phyloP scores from a whole-genome alignment of 2,329 filamentous ascomycete genomes.

The Dothistroma pini region DNA sequence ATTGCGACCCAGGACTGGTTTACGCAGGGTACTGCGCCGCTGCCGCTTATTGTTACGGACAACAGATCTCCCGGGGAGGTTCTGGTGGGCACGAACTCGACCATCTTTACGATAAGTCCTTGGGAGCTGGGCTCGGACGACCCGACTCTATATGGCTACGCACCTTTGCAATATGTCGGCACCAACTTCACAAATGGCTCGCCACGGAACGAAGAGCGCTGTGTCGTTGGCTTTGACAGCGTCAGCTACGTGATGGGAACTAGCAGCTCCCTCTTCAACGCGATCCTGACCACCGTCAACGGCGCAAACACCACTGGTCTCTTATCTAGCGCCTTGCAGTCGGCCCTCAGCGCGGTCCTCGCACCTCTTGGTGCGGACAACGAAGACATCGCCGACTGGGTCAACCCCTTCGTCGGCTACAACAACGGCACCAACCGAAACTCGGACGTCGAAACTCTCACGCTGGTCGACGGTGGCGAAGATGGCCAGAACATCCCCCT shows the following conservation, averaged over 20 bases:
- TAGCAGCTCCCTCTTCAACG: slow-evolving; percentile 79
- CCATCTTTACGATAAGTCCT: slow-evolving; percentile 73
- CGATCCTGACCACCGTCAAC: slow-evolving; percentile 65
- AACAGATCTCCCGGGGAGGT: slow-evolving; percentile 60
- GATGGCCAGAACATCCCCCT: slow-evolving; percentile 77
- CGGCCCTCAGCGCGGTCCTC: slow-evolving; percentile 53
- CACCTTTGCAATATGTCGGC: slow-evolving; percentile 66
- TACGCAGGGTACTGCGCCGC: slow-evolving; percentile 58
- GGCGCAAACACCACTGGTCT: slow-evolving; percentile 41
- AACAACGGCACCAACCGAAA: slow-evolving; percentile 58
- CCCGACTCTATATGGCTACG: slow-evolving; percentile 67
- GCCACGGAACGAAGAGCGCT: slow-evolving; percentile 55
- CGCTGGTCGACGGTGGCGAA: slow-evolving; percentile 73
- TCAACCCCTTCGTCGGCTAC: slow-evolving; percentile 72
- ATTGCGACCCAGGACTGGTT: slow-evolving; percentile 64
- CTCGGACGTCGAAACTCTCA: slow-evolving; percentile 53
- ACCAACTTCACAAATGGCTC: slow-evolving; percentile 65
- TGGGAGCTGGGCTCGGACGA: slow-evolving; percentile 78
- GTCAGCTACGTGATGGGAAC: slow-evolving; percentile 82
- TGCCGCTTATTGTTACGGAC: slow-evolving; percentile 71
- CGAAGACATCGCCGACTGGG: slow-evolving; percentile 72
- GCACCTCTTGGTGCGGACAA: slow-evolving; percentile 53
- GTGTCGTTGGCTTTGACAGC: slow-evolving; percentile 78
- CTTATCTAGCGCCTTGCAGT: slow-evolving; percentile 44
- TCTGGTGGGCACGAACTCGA: slow-evolving; percentile 66